These are phyloP conservation scores for Erysimum cheiranthoides DNA, from an alignment of 345 rosid genomes.

Conservation along the genomic window DNA sequence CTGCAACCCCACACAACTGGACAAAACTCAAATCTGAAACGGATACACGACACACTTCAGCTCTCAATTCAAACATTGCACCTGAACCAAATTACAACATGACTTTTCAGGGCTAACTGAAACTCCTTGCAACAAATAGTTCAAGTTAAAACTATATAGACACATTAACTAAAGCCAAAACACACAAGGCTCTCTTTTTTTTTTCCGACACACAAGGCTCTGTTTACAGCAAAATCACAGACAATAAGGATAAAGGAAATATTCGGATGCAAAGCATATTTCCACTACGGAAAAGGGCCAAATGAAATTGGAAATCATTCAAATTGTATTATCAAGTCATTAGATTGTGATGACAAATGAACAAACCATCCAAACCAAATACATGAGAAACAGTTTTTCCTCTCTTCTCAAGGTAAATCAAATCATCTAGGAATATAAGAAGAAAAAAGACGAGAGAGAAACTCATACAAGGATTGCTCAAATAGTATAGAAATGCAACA, in stretches of 20 bases:
- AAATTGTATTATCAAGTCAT: conserved; percentile 18
- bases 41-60: neutral
- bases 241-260: neutral
- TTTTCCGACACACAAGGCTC: neutral
- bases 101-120: neutral
- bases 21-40: neutral
- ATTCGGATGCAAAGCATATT: conserved; percentile 3
- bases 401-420: conserved; percentile 26
- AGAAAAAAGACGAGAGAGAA: neutral
- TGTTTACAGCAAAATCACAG: conserved; percentile 2
- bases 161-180: no score
- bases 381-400: conserved; percentile 9
- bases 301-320: conserved; percentile 4
- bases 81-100: neutral
- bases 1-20: neutral
- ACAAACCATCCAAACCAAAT: conserved; percentile 30
- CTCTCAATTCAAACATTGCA: neutral
- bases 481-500: conserved; percentile 27
- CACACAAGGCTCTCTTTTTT: neutral
- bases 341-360: conserved; percentile 16
- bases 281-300: neutral
- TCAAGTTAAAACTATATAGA: no score
- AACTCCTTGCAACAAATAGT: neutral
- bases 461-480: conserved; percentile 23
- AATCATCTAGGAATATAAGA: conserved; percentile 15